Evolutionary conservation across 1,284 basidiomycete genomes (phyloP).

Genomic region (Wallemia ichthyophaga): DNA sequence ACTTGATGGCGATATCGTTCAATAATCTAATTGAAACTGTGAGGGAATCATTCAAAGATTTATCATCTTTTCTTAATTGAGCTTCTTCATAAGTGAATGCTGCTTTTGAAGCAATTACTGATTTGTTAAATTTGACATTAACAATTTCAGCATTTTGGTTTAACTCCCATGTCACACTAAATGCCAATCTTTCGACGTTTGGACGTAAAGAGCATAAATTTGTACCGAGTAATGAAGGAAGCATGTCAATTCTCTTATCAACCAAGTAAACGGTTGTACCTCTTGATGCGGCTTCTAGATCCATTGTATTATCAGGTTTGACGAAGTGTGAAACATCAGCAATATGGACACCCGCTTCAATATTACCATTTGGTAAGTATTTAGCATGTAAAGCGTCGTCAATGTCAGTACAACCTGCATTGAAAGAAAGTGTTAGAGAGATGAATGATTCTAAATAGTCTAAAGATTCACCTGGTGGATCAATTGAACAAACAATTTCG

Average conservation of each 20-base stretch:
- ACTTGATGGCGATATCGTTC: conserved; percentile 57
- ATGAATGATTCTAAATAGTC: too few relatives aligned
- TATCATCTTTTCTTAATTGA: conserved; percentile 77
- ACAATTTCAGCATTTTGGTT: conserved; percentile 63
- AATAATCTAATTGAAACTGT: conserved; percentile 67
- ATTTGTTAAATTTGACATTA: conserved; percentile 72
- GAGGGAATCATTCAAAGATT: conserved; percentile 47
- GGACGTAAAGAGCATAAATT: conserved; percentile 85
- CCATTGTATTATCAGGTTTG: conserved; percentile 78
- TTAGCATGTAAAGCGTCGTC: conserved; percentile 95
- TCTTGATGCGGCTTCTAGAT: conserved; percentile 71
- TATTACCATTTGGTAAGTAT: conserved; percentile 64
- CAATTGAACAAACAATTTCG: conserved; percentile 77
- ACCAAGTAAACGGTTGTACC: conserved; percentile 97
- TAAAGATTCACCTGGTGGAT: conserved; percentile 46
- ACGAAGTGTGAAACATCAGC: conserved; percentile 98
- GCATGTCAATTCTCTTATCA: conserved; percentile 97
- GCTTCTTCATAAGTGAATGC: conserved; percentile 96
- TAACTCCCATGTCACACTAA: conserved; percentile 87
- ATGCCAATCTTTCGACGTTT: conserved; percentile 76
- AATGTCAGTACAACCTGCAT: conserved; percentile 74
- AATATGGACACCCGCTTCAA: conserved; percentile 94
- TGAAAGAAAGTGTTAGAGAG: not conserved
- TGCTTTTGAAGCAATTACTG: conserved; percentile 82
- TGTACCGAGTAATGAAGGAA: conserved; percentile 74